Base-by-base conservation (phyloP, 176 grass and related monocot genomes). In the Chrysopogon serrulatus region DNA sequence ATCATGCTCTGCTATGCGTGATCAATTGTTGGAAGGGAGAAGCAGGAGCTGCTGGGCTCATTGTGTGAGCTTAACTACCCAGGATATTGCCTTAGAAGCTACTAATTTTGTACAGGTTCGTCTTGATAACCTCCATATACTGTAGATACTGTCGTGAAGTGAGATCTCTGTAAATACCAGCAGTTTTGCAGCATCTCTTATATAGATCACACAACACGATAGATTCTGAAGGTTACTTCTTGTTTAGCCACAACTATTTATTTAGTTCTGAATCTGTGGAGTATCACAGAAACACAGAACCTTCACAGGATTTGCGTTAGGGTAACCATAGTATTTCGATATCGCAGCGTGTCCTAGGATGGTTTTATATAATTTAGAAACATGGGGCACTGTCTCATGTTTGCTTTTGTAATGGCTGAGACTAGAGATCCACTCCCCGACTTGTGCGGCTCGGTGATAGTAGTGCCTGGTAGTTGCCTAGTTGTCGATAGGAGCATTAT, bases 21-120 rank as follows among this genome's bases (percentile, higher is more conserved):
- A 90, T 90, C 42, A 79, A 81, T 66, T 79, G 44, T 36, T 90
- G 84, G 88, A 79, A 78, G 66, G 59, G 57, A 31, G 49, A 60
- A n/a, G 74, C 47, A 10, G 56, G 57, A 66, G 30, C 28, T 54
- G 44, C 51, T 74, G 44, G 68, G 83, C 45, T 59, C 37, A 74
- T 13, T 64, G 28, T 47, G 44, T 71, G 30, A 68, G 18, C 64
- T 86, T 82, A 78, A 78, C 79, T 54, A 43, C 73, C 82, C 79
- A 82, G 44, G 78, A 57, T 75, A 68, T 34, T 8, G 12, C 77
- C 45, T 47, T 59, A 42, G 61, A 81, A 59, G 61, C 70, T n/a
- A n/a, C n/a, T 59, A 45, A 59, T 81, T 71, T 12, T n/a, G 71
- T 43, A 56, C 78, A 76, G 59, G 26, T 86, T 73, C 34, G 36